Evolutionary conservation across 768 basidiomycete species (phyloP).

Genomic region (Pleurotus giganteus): DNA sequence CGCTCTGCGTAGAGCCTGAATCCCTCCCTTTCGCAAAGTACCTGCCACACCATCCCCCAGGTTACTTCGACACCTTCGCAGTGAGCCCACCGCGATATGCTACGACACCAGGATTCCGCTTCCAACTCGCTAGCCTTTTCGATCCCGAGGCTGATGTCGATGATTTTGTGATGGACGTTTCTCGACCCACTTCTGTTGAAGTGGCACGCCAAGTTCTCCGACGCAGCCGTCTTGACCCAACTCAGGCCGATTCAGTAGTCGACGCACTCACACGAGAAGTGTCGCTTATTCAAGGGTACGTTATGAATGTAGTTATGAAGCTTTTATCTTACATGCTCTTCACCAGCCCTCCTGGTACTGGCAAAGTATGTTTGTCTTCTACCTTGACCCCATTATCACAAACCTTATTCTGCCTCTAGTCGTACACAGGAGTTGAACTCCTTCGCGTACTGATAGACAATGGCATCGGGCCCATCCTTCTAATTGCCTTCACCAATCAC

Average conservation of each 20-base stretch:
- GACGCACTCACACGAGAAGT: constrained; percentile 59
- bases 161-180: constrained; percentile 39
- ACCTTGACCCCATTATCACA: constrained; percentile 2
- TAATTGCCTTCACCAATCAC: constrained; percentile 73
- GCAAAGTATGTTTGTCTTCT: constrained; percentile 46
- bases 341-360: constrained; percentile 71
- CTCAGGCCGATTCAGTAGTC: constrained; percentile 70
- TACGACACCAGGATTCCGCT: constrained; percentile 50
- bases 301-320: background rate
- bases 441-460: constrained; percentile 61
- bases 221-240: constrained; percentile 59
- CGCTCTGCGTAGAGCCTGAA: constrained; percentile 55
- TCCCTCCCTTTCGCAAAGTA: constrained; percentile 54
- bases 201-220: constrained; percentile 45
- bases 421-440: constrained; percentile 67
- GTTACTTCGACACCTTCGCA: constrained; percentile 27
- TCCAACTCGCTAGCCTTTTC: constrained; percentile 56
- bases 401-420: constrained; percentile 30
- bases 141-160: constrained; percentile 32
- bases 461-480: constrained; percentile 47
- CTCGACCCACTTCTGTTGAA: constrained; percentile 41
- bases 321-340: background rate
- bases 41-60: constrained; percentile 43
- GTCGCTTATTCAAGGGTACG: constrained; percentile 69
- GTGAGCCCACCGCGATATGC: constrained; percentile 58